A percentile compares a stretch with the other conserved stretches of the same genome.
Conservation (phyloP, 2,329 filamentous ascomycete genomes). For the Neofusicoccum parvum region DNA sequence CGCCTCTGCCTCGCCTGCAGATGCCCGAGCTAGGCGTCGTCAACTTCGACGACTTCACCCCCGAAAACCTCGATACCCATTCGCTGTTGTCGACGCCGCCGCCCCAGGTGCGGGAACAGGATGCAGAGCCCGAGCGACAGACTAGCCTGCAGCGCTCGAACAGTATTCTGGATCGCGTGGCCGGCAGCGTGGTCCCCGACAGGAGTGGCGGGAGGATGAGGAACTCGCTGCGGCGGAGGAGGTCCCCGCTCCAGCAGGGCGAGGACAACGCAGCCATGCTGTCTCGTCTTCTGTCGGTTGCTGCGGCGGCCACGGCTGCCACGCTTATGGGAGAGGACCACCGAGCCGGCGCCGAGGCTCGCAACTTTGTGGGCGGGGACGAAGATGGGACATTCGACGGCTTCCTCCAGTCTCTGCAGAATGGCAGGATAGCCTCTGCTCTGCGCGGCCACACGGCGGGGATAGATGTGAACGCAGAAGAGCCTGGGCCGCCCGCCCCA, state of each 20-base stretch:
- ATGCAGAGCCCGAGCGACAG: conserved; percentile 5
- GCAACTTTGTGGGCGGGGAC: conserved; percentile 56
- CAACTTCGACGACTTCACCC: conserved; percentile 39
- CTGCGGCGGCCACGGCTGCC: conserved; percentile 65
- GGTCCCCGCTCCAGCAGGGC: conserved; percentile 54
- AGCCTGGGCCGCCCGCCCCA: conserved; percentile 51
- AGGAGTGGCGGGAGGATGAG: conserved; percentile 45
- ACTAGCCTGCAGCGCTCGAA: conserved; percentile 6
- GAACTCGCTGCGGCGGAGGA: conserved; percentile 52
- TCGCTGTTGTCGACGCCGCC: not conserved
- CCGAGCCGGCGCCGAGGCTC: conserved; percentile 57
- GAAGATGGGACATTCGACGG: conserved; percentile 65
- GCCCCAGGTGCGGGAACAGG: not conserved
- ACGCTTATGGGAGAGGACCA: conserved; percentile 64
- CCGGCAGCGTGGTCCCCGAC: conserved; percentile 25
- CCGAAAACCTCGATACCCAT: conserved; percentile 12
- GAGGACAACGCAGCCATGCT: conserved; percentile 66
- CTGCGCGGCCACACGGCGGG: conserved; percentile 50
- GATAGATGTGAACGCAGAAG: conserved; percentile 42
- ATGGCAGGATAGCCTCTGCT: conserved; percentile 60
- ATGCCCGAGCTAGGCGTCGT: conserved; percentile 38
- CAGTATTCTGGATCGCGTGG: conserved; percentile 20
- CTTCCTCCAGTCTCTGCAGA: conserved; percentile 64
- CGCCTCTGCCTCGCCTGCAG: conserved; percentile 35
- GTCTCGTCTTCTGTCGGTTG: conserved; percentile 63